Evolutionary conservation across 768 basidiomycete genomes (phyloP), one percentile per base, ranked within the genome.

Genomic region (Mycena leptocephala): DNA sequence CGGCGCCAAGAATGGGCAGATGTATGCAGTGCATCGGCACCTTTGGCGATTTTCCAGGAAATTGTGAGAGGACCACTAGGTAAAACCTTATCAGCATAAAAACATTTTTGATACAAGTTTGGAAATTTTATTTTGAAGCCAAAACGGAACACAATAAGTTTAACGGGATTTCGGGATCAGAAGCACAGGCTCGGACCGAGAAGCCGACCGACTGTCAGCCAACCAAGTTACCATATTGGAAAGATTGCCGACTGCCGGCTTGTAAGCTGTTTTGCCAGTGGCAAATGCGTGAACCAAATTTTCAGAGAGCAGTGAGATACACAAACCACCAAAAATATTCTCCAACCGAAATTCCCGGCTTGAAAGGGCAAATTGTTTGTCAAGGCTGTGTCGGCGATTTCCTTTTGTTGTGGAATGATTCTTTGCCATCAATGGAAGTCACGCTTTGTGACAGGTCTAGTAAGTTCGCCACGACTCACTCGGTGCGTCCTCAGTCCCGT

Each of bases 401-500:
- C 30, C 28, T 10, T 30, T 61, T 76, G 41, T 70, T 66, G 39
- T 67, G 75, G 74, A 72, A 72, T 70, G 63, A 62, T 76, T 76
- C 70, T 61, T 70, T 74, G 72, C 67, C 66, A 56, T 59, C 65
- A 71, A 67, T 24, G 41, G 26, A 51, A 68, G 64, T 71, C 70
- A 72, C 75, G 41, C 39, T 65, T 1, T 74, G 75, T 76, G 58
- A 76, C 75, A 68, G 41, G 43, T 32, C 59, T 68, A 72, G 63
- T 76, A 76, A 37, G 70, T 76, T 72, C 70, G 75, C 75, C 75
- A 76, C 75, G 75, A 76, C 70, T 61, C 75, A 67, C 51, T 37
- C 53, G 65, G 75, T 72, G 56, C 64, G 70, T 46, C 22, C 56
- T 16, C 33, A 37, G 30, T 41, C 59, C 37, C 48, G 24, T 39